Conservation (phyloP, 306 rosid genomes). For the Castanopsis chinensis region DNA sequence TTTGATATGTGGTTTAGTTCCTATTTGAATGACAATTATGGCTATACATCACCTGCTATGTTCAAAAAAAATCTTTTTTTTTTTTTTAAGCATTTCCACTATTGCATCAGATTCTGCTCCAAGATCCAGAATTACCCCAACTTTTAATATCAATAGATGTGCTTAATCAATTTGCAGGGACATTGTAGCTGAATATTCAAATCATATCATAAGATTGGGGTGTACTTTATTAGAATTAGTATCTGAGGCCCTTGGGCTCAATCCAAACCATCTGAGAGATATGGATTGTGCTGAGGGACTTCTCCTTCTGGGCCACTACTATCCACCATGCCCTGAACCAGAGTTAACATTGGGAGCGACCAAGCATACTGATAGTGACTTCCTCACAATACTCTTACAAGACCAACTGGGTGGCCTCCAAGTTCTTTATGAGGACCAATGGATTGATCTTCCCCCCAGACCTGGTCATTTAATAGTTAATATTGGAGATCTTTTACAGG, state of each 20-base stretch:
- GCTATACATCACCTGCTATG: no score
- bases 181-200: background rate
- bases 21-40: no score
- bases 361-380: background rate
- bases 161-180: background rate
- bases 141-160: no score
- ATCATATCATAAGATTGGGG: background rate
- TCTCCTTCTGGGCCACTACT: background rate
- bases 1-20: no score
- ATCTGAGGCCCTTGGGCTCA: conserved; percentile 4
- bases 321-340: conserved; percentile 16
- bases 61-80: no score
- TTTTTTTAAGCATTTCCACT: no score
- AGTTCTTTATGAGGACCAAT: background rate
- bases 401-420: conserved; percentile 18
- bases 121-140: no score
- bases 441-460: background rate
- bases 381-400: conserved; percentile 6
- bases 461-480: background rate
- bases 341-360: background rate
- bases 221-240: background rate
- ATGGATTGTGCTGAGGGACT: background rate
- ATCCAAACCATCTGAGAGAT: background rate
- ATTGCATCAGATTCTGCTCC: no score
- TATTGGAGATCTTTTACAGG: conserved; percentile 31